Base-by-base conservation (phyloP, 805 yeast genomes). In the Lipomyces spencermartinsiae region DNA sequence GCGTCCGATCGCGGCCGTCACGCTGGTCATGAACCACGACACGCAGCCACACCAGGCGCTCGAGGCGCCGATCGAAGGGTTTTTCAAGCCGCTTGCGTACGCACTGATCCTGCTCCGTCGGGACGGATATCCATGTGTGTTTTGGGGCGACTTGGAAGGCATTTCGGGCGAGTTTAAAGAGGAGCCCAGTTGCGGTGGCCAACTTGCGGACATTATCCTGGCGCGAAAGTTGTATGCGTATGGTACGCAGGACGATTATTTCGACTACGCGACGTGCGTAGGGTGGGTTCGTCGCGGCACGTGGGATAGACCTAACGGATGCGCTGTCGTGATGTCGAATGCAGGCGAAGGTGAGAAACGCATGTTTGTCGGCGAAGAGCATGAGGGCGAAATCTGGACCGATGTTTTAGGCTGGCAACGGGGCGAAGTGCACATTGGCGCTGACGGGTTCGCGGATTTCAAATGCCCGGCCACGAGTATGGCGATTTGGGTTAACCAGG, bases 201-300 rank as follows among this genome's bases (percentile, higher is more conserved):
- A 69, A 58, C 57, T 69, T 12, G 37, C 61, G n/a, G 72, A 67
- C 29, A 25, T 69, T 33, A 62, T 69, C 14, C 68, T 64, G 51
- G 71, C 71, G 31, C 54, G 72, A 6, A 61, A 51, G 35, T 35
- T 67, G 43, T 69, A 65, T 53, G 69, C 71, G 29, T 69, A 69
- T 19, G 72, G 72, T 12, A 64, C 58, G n/a, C 71, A 69, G 59
- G 61, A 67, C 43, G 72, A 69, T 19, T 69, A 69, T 25, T 67
- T 67, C 35, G 69, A 64, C 56, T 59, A 58, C 29, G 49, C 66
- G 3, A 64, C 63, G 31, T 67, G 72, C 34, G n/a, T 69, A 12
- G 72, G 71, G n/a, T 69, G 72, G 72, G 72, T 69, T 1, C 66
- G 72, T 7, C 66, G 62, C 29, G 72, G 72, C 8, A 62, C 72